Evolutionary conservation across 495 filamentous ascomycete species (phyloP), one percentile per base, ranked within the genome.

Genomic region (Lophium mytilinum): DNA sequence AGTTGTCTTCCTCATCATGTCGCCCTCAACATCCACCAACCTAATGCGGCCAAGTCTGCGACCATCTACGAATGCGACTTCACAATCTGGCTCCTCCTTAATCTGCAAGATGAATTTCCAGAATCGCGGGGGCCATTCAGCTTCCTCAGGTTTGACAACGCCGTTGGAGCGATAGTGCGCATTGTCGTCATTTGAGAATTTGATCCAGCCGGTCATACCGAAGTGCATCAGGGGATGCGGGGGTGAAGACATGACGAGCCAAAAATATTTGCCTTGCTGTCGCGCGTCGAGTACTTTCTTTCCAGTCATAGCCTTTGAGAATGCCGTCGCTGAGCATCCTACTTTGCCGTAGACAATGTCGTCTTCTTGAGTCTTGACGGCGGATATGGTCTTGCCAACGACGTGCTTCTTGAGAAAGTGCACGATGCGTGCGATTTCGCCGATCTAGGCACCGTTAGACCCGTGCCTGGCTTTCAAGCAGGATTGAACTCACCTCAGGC

Each of bases 261-360:
- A 98, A 68, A 97, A 95, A 66, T 96, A 96, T 79, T 97, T 98
- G 17, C 92, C 92, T 68, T 95, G 92, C 56, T 86, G 88, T 0
- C 83, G 83, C 3, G 88, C 85, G 54, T 82, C 83, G 8, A 84
- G 60, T 4, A 95, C 75, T 58, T 83, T 90, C 70, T 89, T 92
- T 3, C 89, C 90, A 9, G 78, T 78, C 67, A 96, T 72, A 3
- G 85, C 83, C 37, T 79, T 76, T 52, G 86, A 75, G 64, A 98
- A 87, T 37, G 83, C 83, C 0, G 78, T 66, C 0, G 83, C 87
- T 33, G 78, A 87, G 1, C 88, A 93, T 24, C 89, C 89, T 9
- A 81, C 89, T 72, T 95, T 95, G 57, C 90, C 90, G 69, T 86
- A 97, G 3, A 98, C 78, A 61, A 84, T 88, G 45, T 55, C 56